Base-by-base conservation (phyloP, 352 stramenopile genomes). In the Pythium plurisporium region DNA sequence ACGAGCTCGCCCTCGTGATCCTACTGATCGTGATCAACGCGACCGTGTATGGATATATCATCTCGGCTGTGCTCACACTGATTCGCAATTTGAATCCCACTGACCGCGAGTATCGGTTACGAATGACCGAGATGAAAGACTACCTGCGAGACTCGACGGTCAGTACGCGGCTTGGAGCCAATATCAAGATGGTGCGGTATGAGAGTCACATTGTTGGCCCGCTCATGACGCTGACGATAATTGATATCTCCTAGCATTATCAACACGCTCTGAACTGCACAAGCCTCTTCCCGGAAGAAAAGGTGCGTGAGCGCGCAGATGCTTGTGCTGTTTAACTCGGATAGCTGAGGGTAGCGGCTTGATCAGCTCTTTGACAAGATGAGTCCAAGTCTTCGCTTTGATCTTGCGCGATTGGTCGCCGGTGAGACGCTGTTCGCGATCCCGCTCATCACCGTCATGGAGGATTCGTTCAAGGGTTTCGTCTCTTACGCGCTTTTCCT, bases 121-220 rank as follows among this genome's bases (percentile, higher is more conserved):
- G 80, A 1, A 89, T 94, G 77, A 91, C 70, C 11, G 84, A 90
- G 56, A 90, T 94, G 78, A 94, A 94, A 60, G 84, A 94, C 42
- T 94, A 94, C 34, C 42, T 94, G 30, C 73, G 84, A 12, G 82
- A 92, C 49, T 76, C 74, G 7, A 72, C 63, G 0, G 78, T 88
- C 29, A 85, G 65, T 27, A 53, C 62, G 10, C 73, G 76, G 0
- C 58, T 94, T 0, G 81, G 76, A 36, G 70, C 45, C n/a, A 88
- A 86, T 31, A 79, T 92, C 38, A 92, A 92, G 45, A 71, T 68
- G 66, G 82, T 82, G 29, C 23, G 61, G n/a, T n/a, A n/a, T n/a
- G n/a, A n/a, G n/a, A n/a, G n/a, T n/a, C n/a, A n/a, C n/a, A n/a
- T n/a, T n/a, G n/a, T n/a, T n/a, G 26, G 22, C 9, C 14, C 4